Base-by-base conservation (phyloP, 2,329 filamentous ascomycete species). In the Aspergillus udagawae region DNA sequence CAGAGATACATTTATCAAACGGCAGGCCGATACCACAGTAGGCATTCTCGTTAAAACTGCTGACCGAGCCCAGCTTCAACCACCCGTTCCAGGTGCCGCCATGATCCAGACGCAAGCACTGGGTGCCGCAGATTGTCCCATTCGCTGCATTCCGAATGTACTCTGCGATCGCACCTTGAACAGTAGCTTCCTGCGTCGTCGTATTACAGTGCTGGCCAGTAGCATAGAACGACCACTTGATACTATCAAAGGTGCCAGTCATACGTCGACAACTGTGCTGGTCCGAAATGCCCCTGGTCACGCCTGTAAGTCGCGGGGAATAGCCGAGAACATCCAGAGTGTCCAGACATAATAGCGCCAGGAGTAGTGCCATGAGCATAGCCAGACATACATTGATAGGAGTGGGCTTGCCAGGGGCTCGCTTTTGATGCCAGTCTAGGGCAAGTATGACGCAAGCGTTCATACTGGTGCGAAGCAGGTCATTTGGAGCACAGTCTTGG, bases 71-170 rank as follows among this genome's bases (percentile, higher is more conserved):
- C 27, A 49, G 8, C 35, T 32, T 54, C 52, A 54, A 17, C 52
- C 52, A 54, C 41, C 52, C 52, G 2, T 54, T 41, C 52, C 52
- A 49, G 44, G 44, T 54, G 4, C 52, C 52, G 35, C 44, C 23
- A 41, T 54, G 44, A 25, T 54, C 28, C 21, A 54, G 32, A 45
- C 52, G 52, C 52, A 54, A 12, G n/a, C 52, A 54, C 47, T 54
- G 52, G 25, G 52, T 54, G 10, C 52, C 44, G 25, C 52, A 54
- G 27, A 54, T 35, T 17, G 20, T 49, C 17, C 23, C 27, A n/a
- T 54, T 28, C 25, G 42, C 44, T 17, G 35, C 35, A n/a, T 54
- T 54, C n/a, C 32, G n/a, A 10, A 53, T 29, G 42, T 53, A 49
- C 28, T 53, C 38, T 14, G 47, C 14, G 44, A 53, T 41, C 25